Percentiles rank a stretch among this genome's conserved stretches.
These are phyloP conservation scores for Dovyalis caffra DNA, from an alignment of 345 rosid genomes.

Conservation along the genomic window DNA sequence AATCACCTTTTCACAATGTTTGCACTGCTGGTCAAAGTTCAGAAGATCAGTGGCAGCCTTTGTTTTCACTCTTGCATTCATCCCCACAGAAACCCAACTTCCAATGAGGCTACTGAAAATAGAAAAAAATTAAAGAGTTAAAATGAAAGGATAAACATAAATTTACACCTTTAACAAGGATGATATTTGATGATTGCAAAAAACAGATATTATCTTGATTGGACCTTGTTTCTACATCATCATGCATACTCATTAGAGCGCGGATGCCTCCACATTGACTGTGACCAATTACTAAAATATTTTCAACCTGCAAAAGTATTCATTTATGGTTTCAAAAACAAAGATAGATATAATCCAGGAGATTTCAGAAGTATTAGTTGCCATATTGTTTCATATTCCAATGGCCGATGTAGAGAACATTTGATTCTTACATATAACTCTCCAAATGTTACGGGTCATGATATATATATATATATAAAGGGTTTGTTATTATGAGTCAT, in stretches of 20 bases:
- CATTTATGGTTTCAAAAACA: not conserved
- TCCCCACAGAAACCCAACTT: constrained; percentile 81
- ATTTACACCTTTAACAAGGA: not conserved
- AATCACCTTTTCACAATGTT: constrained; percentile 91
- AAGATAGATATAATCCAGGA: not conserved
- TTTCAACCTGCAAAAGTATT: constrained; percentile 65
- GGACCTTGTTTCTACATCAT: constrained; percentile 71
- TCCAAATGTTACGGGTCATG: not conserved
- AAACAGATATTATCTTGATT: not conserved
- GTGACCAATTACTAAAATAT: constrained; percentile 86
- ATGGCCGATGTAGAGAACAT: not conserved
- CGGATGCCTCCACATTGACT: constrained; percentile 96
- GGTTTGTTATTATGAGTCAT: not conserved
- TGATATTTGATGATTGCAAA: not conserved
- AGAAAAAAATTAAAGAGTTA: not conserved
- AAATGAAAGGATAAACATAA: not conserved
- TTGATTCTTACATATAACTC: not conserved
- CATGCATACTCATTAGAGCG: constrained; percentile 89
- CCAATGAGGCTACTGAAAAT: constrained; percentile 69
- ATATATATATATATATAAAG: too few relatives aligned
- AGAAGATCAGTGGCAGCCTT: constrained; percentile 61
- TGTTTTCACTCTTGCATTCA: constrained; percentile 68
- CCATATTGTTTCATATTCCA: not conserved
- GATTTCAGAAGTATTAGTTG: not conserved
- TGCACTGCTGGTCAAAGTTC: constrained; percentile 80